Evolutionary conservation across 805 yeast species (phyloP), one percentile per base, ranked within the genome.

Genomic region (Candida michaelii): DNA sequence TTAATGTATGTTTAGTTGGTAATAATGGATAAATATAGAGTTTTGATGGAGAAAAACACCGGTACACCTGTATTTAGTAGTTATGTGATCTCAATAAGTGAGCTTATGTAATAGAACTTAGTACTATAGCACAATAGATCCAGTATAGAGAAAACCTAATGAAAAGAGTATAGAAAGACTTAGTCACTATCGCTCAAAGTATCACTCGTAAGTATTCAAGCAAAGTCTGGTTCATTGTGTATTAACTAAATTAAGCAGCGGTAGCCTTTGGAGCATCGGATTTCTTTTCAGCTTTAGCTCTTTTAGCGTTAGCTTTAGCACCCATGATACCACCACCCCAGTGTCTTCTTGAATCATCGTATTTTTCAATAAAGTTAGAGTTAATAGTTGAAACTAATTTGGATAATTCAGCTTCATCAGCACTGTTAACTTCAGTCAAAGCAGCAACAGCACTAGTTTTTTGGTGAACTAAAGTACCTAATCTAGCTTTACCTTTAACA

Each of bases 281-380:
- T 59, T 76, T 74, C 74, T 76, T 82, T 55, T 81, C 83, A 66
- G 72, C 82, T 83, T 86, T 88, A 61, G 80, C 90, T 54, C 72
- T 68, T 79, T 85, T 88, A 66, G 83, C 93, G 65, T 79, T 80
- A 65, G 97, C 89, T 81, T 91, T 93, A 62, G 85, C 77, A 74
- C 98, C 97, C 82, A 93, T 78, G 74, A 89, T 69, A 82, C 99
- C 99, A 82, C 99, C 99, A 82, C 98, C 98, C 99, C 99, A 91
- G 85, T 89, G 96, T 79, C 88, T 89, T 83, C 95, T 91, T 69
- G 80, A 66, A 62, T 93, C 97, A 67, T 91, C 97, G 85, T 84
- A 88, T 77, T 89, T 88, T 69, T 87, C 96, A 62, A 74, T 71
- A 76, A 85, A 91, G 93, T 89, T 89, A 58, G 95, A 84, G 77